Conservation (phyloP, 2,329 filamentous ascomycete species). For the Thelonectria blattea region DNA sequence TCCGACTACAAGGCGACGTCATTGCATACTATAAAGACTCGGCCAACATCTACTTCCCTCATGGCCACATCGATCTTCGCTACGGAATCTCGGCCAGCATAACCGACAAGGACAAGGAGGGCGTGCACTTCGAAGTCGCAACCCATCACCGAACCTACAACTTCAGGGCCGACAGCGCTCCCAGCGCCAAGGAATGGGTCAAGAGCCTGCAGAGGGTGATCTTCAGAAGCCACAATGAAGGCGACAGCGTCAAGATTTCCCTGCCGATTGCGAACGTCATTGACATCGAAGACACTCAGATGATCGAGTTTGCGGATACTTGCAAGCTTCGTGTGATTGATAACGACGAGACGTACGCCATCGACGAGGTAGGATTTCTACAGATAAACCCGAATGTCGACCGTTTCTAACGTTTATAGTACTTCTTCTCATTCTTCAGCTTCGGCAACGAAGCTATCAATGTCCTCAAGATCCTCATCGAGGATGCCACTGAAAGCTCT, state of each 20-base stretch:
- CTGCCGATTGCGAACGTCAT: constrained; percentile 87
- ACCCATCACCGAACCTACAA: constrained; percentile 85
- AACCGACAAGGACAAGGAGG: constrained; percentile 78
- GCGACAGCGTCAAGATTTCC: constrained; percentile 95
- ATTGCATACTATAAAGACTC: constrained; percentile 87
- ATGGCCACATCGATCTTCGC: constrained; percentile 88
- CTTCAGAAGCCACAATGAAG: constrained; percentile 93
- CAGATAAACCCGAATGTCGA: neutral
- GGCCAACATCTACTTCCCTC: constrained; percentile 87
- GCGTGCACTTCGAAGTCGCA: constrained; percentile 77
- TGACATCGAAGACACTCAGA: constrained; percentile 89
- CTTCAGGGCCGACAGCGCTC: constrained; percentile 85
- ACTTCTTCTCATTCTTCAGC: constrained; percentile 96
- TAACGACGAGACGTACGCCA: constrained; percentile 90
- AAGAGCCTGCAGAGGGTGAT: constrained; percentile 93
- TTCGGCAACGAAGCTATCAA: constrained; percentile 83
- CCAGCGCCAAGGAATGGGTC: constrained; percentile 95
- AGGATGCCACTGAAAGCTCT: constrained; percentile 60
- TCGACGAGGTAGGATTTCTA: constrained; percentile 77
- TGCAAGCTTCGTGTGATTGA: constrained; percentile 93
- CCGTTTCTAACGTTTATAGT: constrained; percentile 55
- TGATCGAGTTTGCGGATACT: constrained; percentile 91
- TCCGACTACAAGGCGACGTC: constrained; percentile 88
- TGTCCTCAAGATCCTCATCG: constrained; percentile 75
- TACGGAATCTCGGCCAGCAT: constrained; percentile 89